Evolutionary conservation across 768 basidiomycete species (phyloP).

Genomic region (Clitopilus passeckerianus): DNA sequence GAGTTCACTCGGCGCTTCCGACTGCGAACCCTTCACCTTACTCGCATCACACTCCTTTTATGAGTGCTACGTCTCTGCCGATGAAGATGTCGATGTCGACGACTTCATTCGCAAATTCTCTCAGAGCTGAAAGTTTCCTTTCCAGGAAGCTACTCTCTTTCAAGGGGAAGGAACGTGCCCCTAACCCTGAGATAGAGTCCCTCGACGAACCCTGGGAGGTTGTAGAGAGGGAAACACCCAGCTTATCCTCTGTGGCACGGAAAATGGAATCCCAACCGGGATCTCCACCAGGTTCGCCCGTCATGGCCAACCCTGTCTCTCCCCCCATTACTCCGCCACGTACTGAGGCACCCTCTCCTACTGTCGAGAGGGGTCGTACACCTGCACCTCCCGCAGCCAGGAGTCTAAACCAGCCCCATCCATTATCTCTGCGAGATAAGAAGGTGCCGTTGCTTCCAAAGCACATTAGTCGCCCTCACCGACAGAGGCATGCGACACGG

Average conservation of each 20-base stretch:
- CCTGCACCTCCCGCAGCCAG: slow-evolving; percentile 7
- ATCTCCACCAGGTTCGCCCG: slow-evolving; percentile 1
- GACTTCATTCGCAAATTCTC: slow-evolving; percentile 26
- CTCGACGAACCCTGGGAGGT: slow-evolving; percentile 41
- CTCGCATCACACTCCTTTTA: slow-evolving; percentile 30
- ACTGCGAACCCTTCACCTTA: slow-evolving; percentile 34
- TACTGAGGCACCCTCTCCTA: slow-evolving; percentile 4
- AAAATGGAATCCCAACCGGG: slow-evolving; percentile 7
- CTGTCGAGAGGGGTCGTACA: slow-evolving; percentile 9
- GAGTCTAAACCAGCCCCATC: slow-evolving; percentile 7
- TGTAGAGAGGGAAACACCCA: slow-evolving; percentile 23
- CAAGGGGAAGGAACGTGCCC: slow-evolving; percentile 35
- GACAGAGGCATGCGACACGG: slow-evolving; percentile 11
- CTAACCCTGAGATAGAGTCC: slow-evolving; percentile 18
- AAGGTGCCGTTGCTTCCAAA: slow-evolving; percentile 20
- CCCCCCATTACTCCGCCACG: slow-evolving; percentile 15
- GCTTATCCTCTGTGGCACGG: slow-evolving; percentile 21
- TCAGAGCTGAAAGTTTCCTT: slow-evolving; percentile 25
- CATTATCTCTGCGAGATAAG: slow-evolving; percentile 18
- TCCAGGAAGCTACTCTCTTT: slow-evolving; percentile 31
- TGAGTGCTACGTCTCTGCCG: slow-evolving; percentile 42
- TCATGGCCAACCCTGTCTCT: slow-evolving; percentile 6
- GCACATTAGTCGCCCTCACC: slow-evolving; percentile 15
- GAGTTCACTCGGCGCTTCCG: slow-evolving; percentile 37
- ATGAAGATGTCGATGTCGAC: slow-evolving; percentile 21